Percentiles rank a stretch among this genome's conserved stretches.
These are phyloP conservation scores for Alternaria hordeiaustralica DNA, from an alignment of 2,329 filamentous ascomycete species.

Conservation along the genomic window DNA sequence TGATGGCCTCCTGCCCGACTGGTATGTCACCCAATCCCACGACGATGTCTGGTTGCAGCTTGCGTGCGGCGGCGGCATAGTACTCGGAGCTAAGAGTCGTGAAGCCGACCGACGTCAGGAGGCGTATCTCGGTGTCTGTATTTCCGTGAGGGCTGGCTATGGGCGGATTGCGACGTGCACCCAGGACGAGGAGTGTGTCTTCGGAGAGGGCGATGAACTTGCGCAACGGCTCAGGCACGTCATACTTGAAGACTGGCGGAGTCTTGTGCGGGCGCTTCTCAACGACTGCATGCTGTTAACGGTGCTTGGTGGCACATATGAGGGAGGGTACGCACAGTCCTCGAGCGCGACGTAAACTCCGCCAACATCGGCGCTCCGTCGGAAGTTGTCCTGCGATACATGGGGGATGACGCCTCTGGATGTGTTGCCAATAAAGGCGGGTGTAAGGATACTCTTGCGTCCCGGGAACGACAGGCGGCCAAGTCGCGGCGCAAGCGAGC, in stretches of 20 bases:
- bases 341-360: conserved; percentile 85
- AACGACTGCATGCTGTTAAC: conserved; percentile 63
- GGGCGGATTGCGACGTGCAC: conserved; percentile 77
- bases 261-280: conserved; percentile 61
- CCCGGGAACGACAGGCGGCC: conserved; percentile 69
- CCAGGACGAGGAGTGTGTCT: conserved; percentile 72
- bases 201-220: conserved; percentile 76
- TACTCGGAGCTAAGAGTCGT: conserved; percentile 70
- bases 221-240: conserved; percentile 65
- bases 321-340: conserved; percentile 73
- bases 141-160: conserved; percentile 73
- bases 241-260: conserved; percentile 61
- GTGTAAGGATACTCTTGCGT: conserved; percentile 76
- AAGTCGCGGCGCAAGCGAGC: conserved; percentile 64
- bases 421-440: conserved; percentile 78
- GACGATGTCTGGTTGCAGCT: conserved; percentile 79
- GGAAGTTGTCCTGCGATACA: conserved; percentile 82
- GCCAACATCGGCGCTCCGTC: conserved; percentile 67
- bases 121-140: conserved; percentile 71
- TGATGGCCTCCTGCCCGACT: conserved; percentile 61
- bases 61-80: conserved; percentile 70
- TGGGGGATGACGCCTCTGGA: conserved; percentile 89
- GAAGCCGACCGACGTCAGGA: conserved; percentile 89
- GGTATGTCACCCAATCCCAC: conserved; percentile 79
- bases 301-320: background rate